Percentiles rank a stretch among this genome's conserved stretches.
phyloP scores from a whole-genome alignment of 73 alveolate species.

The Effrenium voratum region DNA sequence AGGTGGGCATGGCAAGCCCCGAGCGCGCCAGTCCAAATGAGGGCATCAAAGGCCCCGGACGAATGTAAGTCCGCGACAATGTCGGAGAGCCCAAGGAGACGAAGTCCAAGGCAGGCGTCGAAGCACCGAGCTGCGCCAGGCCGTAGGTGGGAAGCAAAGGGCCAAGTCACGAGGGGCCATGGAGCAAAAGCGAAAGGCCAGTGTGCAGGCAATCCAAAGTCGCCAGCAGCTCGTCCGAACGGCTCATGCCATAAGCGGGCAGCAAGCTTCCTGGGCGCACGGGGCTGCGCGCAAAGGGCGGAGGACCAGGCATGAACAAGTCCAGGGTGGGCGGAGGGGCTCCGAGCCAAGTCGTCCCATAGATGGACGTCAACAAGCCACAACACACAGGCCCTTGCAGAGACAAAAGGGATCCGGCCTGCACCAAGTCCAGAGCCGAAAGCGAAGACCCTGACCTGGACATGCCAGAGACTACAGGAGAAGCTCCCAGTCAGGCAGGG shows the following conservation, averaged over 20 bases:
- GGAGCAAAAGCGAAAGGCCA: slow-evolving; percentile 7
- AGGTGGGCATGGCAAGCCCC: slow-evolving; percentile 3
- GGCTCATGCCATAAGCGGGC: slow-evolving; percentile 56
- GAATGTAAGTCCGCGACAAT: not conserved
- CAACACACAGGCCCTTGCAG: slow-evolving; percentile 8
- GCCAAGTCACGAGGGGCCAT: slow-evolving; percentile 23
- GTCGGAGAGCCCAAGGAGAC: slow-evolving; percentile 40
- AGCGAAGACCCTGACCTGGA: slow-evolving; percentile 14
- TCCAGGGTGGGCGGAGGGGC: slow-evolving; percentile 10
- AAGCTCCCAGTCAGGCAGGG: not conserved
- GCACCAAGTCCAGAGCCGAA: not conserved
- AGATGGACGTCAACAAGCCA: slow-evolving; percentile 36
- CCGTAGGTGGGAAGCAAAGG: slow-evolving; percentile 24
- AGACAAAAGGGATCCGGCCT: slow-evolving; percentile 32
- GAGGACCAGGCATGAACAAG: slow-evolving; percentile 5
- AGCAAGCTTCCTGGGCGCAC: slow-evolving; percentile 27
- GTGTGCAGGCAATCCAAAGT: slow-evolving; percentile 27
- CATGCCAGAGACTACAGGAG: not conserved
- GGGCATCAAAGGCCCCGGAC: slow-evolving; percentile 19
- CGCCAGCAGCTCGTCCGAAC: slow-evolving; percentile 31
- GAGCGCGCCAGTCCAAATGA: slow-evolving; percentile 51
- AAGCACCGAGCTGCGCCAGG: slow-evolving; percentile 55
- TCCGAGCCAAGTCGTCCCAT: slow-evolving; percentile 82
- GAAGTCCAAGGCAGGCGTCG: slow-evolving; percentile 26
- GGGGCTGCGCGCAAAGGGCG: slow-evolving; percentile 23